Conservation (phyloP, 768 basidiomycete species). For the Saitozyma podzolica region DNA sequence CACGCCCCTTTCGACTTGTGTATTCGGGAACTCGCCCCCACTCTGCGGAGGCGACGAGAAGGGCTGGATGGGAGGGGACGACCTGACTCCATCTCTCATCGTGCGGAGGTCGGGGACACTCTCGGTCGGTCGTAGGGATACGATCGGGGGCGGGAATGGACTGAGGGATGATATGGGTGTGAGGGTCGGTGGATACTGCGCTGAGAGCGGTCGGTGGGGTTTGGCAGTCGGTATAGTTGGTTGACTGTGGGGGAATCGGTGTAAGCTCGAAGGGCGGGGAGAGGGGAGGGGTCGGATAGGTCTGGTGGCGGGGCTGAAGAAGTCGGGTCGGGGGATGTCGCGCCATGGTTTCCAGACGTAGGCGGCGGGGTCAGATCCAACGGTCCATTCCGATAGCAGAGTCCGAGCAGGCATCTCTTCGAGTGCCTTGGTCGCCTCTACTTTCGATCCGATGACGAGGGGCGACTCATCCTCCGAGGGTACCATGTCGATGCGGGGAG, state of each 20-base stretch:
- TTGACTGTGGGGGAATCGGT: not conserved
- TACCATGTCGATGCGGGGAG: not conserved
- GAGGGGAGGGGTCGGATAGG: not conserved
- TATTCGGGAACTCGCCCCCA: constrained; percentile 7
- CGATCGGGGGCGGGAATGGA: no score
- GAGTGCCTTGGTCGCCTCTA: not conserved
- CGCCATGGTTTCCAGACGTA: not conserved
- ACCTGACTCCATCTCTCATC: no score
- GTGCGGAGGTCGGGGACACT: no score
- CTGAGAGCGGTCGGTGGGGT: no score
- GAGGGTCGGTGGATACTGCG: no score
- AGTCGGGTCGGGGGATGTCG: not conserved
- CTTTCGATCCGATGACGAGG: no score
- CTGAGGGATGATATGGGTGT: no score
- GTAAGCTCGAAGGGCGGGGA: not conserved
- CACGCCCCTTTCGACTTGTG: constrained; percentile 32
- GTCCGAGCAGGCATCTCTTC: not conserved
- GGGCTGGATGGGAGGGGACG: no score
- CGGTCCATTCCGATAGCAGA: not conserved
- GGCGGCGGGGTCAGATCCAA: not conserved
- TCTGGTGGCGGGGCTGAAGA: not conserved
- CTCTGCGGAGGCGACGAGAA: no score
- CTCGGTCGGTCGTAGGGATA: no score
- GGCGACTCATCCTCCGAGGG: no score
- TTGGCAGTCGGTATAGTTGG: no score